These are phyloP conservation scores for Marasmius fiardii DNA, from an alignment of 1,284 basidiomycete species.

Conservation along the genomic window DNA sequence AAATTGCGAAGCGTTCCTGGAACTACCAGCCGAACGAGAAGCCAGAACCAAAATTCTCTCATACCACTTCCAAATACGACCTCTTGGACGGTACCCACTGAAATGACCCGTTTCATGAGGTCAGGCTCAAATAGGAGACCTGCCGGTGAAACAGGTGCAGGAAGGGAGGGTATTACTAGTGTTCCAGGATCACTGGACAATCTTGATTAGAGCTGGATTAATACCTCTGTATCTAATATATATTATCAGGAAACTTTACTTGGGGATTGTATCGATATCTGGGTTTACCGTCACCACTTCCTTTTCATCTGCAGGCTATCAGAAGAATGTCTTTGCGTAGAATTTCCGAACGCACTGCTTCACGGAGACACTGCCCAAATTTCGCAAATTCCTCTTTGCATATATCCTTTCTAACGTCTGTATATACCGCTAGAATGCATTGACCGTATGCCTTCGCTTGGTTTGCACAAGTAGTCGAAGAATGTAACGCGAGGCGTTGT, in stretches of 20 bases:
- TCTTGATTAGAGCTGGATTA: constrained; percentile 28
- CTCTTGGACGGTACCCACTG: constrained; percentile 45
- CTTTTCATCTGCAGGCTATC: constrained; percentile 55
- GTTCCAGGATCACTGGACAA: constrained; percentile 43
- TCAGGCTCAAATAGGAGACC: constrained; percentile 38
- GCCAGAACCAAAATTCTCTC: constrained; percentile 28
- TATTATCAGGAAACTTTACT: constrained; percentile 12
- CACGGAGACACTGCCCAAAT: constrained; percentile 72
- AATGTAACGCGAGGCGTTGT: constrained; percentile 59
- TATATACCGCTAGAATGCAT: constrained; percentile 74
- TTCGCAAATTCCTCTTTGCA: constrained; percentile 76
- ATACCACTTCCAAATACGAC: constrained; percentile 63
- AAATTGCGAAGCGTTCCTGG: constrained; percentile 53
- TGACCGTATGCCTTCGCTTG: constrained; percentile 76
- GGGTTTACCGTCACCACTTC: constrained; percentile 40
- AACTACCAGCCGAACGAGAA: constrained; percentile 27
- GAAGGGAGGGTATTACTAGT: constrained; percentile 22
- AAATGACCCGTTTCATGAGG: constrained; percentile 43
- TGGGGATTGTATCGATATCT: background rate
- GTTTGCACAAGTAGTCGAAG: constrained; percentile 65
- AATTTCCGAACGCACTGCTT: constrained; percentile 46
- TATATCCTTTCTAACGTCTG: constrained; percentile 71
- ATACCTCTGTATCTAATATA: constrained; percentile 10
- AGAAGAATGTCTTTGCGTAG: background rate
- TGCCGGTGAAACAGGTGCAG: constrained; percentile 14